Percentiles rank a stretch among this genome's conserved stretches.
phyloP scores from a whole-genome alignment of 768 basidiomycete species.

The Podaxis sp. region DNA sequence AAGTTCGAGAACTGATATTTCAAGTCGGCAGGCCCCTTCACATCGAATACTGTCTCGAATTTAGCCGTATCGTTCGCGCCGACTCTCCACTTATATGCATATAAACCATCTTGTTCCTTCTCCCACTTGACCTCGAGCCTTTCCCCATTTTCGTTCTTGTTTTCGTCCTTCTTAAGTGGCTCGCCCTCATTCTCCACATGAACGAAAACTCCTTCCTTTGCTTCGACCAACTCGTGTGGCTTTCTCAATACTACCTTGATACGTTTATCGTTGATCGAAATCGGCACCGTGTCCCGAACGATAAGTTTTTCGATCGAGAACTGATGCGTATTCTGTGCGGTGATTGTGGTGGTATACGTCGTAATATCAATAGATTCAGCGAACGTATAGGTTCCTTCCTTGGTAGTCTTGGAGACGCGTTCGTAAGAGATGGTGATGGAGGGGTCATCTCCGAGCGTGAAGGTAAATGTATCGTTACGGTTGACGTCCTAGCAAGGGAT shows the following conservation, averaged over 20 bases:
- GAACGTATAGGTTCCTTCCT: slow-evolving; percentile 38
- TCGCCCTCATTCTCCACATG: neutral
- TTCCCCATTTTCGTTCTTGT: slow-evolving; percentile 7
- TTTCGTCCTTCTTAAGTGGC: neutral
- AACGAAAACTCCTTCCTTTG: slow-evolving; percentile 38
- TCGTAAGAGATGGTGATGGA: slow-evolving; percentile 44
- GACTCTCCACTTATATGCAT: slow-evolving; percentile 42
- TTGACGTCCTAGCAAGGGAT: slow-evolving; percentile 38
- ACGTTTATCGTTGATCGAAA: slow-evolving; percentile 33
- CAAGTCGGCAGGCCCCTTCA: neutral
- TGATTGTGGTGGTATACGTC: slow-evolving; percentile 43
- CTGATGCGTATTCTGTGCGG: slow-evolving; percentile 45
- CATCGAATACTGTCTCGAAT: slow-evolving; percentile 50
- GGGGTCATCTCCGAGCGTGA: slow-evolving; percentile 50
- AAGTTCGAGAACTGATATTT: slow-evolving; percentile 1
- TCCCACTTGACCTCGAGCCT: slow-evolving; percentile 26
- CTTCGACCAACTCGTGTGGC: slow-evolving; percentile 45
- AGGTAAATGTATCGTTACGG: slow-evolving; percentile 49
- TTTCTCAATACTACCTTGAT: slow-evolving; percentile 44
- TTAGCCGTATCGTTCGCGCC: slow-evolving; percentile 18
- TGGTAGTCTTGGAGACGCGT: slow-evolving; percentile 34
- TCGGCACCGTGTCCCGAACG: slow-evolving; percentile 47
- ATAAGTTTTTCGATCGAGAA: slow-evolving; percentile 42
- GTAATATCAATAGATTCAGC: slow-evolving; percentile 43
- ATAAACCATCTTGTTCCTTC: slow-evolving; percentile 28